phyloP scores from a whole-genome alignment of 352 stramenopile genomes.

The Globisporangium recalcitrans region DNA sequence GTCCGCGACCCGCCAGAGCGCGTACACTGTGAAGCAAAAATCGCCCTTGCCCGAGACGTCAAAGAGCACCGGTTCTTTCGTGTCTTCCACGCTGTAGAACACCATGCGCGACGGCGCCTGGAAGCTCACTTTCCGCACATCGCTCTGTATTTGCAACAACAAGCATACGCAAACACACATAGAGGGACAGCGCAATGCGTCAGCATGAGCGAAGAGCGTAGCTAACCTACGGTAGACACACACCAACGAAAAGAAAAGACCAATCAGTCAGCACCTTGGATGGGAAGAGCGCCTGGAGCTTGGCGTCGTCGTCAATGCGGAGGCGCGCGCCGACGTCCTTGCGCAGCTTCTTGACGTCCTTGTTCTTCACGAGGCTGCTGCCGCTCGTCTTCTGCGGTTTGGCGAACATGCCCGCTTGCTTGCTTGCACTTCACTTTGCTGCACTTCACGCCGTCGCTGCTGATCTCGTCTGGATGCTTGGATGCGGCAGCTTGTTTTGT shows the following conservation, averaged over 20 bases:
- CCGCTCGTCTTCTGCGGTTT: constrained; percentile 74
- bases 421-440: not conserved
- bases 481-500: not conserved
- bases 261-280: constrained; percentile 29
- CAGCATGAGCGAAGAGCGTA: too few relatives aligned
- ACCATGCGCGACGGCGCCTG: constrained; percentile 69
- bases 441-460: too few relatives aligned
- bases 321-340: constrained; percentile 46
- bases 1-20: constrained; percentile 46
- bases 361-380: constrained; percentile 78
- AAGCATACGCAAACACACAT: not conserved
- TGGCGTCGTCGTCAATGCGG: constrained; percentile 31
- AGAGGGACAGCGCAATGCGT: not conserved
- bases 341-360: constrained; percentile 84
- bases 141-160: constrained; percentile 15
- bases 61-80: constrained; percentile 62
- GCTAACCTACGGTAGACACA: too few relatives aligned
- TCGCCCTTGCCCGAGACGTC: constrained; percentile 69
- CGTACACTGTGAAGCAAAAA: constrained; percentile 45
- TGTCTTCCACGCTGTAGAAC: constrained; percentile 56
- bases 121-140: constrained; percentile 74
- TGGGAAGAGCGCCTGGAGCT: constrained; percentile 33
- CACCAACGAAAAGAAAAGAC: not conserved
- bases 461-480: not conserved
- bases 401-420: constrained; percentile 65